Evolutionary conservation across 139 green algal species (phyloP).

Genomic region (Coccomyxa sp.): DNA sequence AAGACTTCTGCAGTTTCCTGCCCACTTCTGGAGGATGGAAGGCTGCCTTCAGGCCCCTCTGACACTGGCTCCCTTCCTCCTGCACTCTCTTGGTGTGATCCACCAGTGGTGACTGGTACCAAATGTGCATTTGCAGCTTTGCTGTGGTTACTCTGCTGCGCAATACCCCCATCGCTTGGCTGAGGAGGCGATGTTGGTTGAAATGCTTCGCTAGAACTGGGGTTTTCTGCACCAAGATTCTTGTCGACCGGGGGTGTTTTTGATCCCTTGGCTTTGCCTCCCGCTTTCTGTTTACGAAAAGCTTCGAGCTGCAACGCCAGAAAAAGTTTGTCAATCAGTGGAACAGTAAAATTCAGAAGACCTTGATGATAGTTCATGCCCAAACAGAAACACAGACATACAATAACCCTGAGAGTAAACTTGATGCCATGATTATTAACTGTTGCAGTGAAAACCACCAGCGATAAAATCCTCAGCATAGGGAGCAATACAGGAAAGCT

Average conservation of each 20-base stretch:
- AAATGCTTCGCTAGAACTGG: not conserved
- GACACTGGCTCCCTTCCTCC: too few relatives aligned
- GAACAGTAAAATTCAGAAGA: not conserved
- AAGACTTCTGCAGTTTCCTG: too few relatives aligned
- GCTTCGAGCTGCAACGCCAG: conserved; percentile 27
- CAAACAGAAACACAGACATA: too few relatives aligned
- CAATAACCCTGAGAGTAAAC: too few relatives aligned
- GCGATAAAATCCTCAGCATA: not conserved
- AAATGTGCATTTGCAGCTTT: not conserved
- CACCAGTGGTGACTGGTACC: not conserved
- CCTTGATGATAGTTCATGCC: not conserved
- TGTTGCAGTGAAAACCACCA: not conserved
- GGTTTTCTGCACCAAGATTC: not conserved
- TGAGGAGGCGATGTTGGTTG: not conserved
- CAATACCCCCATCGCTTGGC: not conserved
- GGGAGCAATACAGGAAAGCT: not conserved
- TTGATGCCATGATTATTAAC: not conserved
- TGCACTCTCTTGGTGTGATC: not conserved
- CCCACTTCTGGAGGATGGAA: too few relatives aligned
- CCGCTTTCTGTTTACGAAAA: conserved; percentile 26
- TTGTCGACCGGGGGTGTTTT: not conserved
- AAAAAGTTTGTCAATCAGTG: not conserved
- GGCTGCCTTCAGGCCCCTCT: too few relatives aligned
- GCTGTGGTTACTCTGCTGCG: not conserved
- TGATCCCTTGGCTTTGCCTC: conserved; percentile 4